These are phyloP conservation scores for Rhinocladiella similis DNA, from an alignment of 2,329 filamentous ascomycete genomes.

Conservation along the genomic window DNA sequence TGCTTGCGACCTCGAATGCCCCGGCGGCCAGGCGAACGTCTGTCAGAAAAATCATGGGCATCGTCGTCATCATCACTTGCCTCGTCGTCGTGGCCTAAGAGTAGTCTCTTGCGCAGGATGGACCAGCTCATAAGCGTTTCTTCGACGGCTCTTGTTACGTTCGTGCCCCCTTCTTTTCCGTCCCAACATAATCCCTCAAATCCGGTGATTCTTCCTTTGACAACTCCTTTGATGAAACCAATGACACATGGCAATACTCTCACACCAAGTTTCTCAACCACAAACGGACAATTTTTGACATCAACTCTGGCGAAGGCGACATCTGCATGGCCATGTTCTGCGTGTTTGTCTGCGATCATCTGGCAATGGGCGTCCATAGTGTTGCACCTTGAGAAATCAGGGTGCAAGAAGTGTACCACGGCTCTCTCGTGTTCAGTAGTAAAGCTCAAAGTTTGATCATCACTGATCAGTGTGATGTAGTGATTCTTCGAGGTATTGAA, in stretches of 20 bases:
- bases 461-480: constrained; percentile 46
- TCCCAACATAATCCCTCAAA: constrained; percentile 48
- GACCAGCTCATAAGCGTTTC: constrained; percentile 41
- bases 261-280: constrained; percentile 49
- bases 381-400: constrained; percentile 62
- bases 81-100: constrained; percentile 33
- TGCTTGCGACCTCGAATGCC: constrained; percentile 33
- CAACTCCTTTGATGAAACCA: constrained; percentile 49
- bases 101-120: constrained; percentile 39
- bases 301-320: constrained; percentile 47
- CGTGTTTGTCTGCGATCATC: constrained; percentile 41
- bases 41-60: constrained; percentile 22
- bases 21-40: constrained; percentile 31
- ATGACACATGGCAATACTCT: constrained; percentile 50
- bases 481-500: constrained; percentile 25
- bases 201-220: constrained; percentile 46
- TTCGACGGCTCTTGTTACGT: constrained; percentile 45
- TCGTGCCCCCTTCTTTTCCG: constrained; percentile 39
- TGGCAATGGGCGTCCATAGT: constrained; percentile 63
- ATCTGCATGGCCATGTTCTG: constrained; percentile 33
- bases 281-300: constrained; percentile 48
- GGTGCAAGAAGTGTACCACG: constrained; percentile 65
- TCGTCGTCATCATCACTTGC: constrained; percentile 26
- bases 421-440: constrained; percentile 59
- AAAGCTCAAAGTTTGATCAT: constrained; percentile 60